Conservation (phyloP, 2,329 filamentous ascomycete genomes). For the Proliferodiscus dingleyae region DNA sequence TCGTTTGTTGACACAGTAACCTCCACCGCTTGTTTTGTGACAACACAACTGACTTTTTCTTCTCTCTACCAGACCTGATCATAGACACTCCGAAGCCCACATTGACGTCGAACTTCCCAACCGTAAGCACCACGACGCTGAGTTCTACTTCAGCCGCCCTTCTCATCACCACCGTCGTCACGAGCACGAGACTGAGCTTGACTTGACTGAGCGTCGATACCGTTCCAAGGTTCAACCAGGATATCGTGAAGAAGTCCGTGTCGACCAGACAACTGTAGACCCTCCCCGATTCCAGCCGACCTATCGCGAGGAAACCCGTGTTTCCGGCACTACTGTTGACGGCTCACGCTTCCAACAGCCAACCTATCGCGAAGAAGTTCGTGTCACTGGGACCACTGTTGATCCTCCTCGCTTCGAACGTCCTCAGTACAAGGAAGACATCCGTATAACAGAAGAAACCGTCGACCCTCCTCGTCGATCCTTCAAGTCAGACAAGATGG, state of each 20-base stretch:
- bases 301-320: slow-evolving; percentile 27
- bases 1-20: slow-evolving; percentile 39
- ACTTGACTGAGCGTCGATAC: slow-evolving; percentile 63
- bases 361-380: slow-evolving; percentile 20
- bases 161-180: slow-evolving; percentile 25
- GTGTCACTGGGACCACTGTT: slow-evolving; percentile 25
- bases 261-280: slow-evolving; percentile 30
- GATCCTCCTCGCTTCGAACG: slow-evolving; percentile 25
- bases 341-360: slow-evolving; percentile 34
- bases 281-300: slow-evolving; percentile 24
- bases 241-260: slow-evolving; percentile 31
- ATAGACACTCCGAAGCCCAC: slow-evolving; percentile 41
- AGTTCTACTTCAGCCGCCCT: slow-evolving; percentile 38
- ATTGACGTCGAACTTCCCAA: slow-evolving; percentile 44
- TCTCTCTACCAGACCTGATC: slow-evolving; percentile 28
- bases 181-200: slow-evolving; percentile 39
- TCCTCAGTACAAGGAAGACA: slow-evolving; percentile 16
- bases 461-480: slow-evolving; percentile 33
- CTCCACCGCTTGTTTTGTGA: slow-evolving; percentile 26
- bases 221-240: slow-evolving; percentile 54
- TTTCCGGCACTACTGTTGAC: slow-evolving; percentile 61
- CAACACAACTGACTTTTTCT: slow-evolving; percentile 22
- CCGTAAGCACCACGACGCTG: slow-evolving; percentile 24
- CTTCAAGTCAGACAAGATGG: slow-evolving; percentile 53
- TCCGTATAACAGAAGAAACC: slow-evolving; percentile 28